These are phyloP conservation scores for Wallacemonas sp. DNA, from an alignment of 208 protist genomes.

Conservation along the genomic window DNA sequence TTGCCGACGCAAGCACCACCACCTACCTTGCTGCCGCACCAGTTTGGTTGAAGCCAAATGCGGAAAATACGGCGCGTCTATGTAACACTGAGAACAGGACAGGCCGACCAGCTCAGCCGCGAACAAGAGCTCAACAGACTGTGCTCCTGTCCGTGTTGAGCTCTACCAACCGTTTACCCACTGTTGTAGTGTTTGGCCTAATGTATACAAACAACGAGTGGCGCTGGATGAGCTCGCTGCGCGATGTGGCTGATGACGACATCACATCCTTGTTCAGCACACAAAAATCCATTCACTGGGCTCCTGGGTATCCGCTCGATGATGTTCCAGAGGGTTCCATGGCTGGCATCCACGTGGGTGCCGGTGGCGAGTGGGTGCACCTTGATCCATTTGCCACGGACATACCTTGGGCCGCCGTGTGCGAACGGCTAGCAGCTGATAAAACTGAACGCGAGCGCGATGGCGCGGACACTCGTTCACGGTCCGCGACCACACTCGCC, in stretches of 20 bases:
- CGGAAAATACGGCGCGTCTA: too few species aligned
- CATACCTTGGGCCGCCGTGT: conserved; percentile 4
- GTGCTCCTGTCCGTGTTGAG: too few species aligned
- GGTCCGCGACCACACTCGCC: neutral
- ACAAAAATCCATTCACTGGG: neutral
- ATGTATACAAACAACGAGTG: neutral
- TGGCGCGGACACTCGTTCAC: neutral
- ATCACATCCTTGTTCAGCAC: neutral
- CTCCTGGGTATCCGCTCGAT: neutral
- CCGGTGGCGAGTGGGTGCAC: conserved; percentile 11
- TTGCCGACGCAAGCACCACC: too few species aligned
- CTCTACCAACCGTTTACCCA: too few species aligned
- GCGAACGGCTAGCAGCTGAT: neutral
- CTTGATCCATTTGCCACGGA: neutral
- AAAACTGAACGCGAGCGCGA: neutral
- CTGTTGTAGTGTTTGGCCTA: neutral
- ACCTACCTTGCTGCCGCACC: too few species aligned
- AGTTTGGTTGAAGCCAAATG: too few species aligned
- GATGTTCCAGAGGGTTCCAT: neutral
- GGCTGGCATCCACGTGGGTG: conserved; percentile 14
- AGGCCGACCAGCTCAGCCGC: too few species aligned
- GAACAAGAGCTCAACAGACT: too few species aligned
- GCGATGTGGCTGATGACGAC: neutral
- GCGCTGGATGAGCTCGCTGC: conserved; percentile 1
- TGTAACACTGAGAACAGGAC: too few species aligned